phyloP scores from a whole-genome alignment of 2,329 filamentous ascomycete species.

The Arthrobotrys entomopaga region DNA sequence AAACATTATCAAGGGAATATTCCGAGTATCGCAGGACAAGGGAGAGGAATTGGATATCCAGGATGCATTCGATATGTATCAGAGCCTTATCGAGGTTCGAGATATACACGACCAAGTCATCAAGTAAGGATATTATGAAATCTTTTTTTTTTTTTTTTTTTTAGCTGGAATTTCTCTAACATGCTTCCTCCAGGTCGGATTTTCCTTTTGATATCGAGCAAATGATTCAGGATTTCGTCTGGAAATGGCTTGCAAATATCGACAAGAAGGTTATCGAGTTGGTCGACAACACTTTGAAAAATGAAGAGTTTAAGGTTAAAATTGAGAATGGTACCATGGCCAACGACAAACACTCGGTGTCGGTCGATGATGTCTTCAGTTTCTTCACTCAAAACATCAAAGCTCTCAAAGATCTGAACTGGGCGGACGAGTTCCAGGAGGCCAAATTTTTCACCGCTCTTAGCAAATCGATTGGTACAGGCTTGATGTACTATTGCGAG shows the following conservation, averaged over 20 bases:
- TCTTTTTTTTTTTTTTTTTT: too few species aligned
- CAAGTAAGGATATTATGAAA: conserved; percentile 54
- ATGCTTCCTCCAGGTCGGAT: conserved; percentile 63
- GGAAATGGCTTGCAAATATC: conserved; percentile 88
- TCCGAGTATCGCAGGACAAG: conserved; percentile 75
- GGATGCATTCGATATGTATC: conserved; percentile 94
- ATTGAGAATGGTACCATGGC: conserved; percentile 65
- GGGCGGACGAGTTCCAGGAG: conserved; percentile 92
- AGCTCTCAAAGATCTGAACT: conserved; percentile 84
- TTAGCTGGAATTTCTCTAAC: too few species aligned
- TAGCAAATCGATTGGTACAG: conserved; percentile 82
- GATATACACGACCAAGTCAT: conserved; percentile 76
- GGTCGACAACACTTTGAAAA: conserved; percentile 89
- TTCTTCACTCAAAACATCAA: conserved; percentile 93
- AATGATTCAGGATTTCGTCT: conserved; percentile 89
- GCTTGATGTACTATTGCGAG: conserved; percentile 90
- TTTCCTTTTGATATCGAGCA: conserved; percentile 91
- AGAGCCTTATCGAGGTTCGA: conserved; percentile 84
- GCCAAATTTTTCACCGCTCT: conserved; percentile 97
- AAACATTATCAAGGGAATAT: conserved; percentile 82
- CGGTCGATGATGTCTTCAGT: conserved; percentile 90
- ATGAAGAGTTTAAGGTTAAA: conserved; percentile 84
- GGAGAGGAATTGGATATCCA: conserved; percentile 83
- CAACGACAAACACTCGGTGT: conserved; percentile 80
- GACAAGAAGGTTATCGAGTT: conserved; percentile 82